phyloP scores from a whole-genome alignment of 2,329 filamentous ascomycete genomes.

The Leptodontidium sp. region DNA sequence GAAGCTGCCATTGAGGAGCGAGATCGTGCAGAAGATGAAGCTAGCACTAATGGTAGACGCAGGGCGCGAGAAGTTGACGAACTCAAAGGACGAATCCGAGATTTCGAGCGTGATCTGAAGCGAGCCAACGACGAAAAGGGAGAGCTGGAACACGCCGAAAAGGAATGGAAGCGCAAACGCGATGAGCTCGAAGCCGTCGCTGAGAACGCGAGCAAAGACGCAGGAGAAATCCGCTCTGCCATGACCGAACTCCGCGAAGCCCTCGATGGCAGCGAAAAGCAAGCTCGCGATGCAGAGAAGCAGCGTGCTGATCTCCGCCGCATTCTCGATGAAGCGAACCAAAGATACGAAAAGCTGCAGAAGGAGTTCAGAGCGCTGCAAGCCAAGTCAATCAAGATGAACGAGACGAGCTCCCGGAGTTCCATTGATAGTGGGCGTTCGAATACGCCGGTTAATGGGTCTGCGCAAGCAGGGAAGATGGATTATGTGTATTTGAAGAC shows the following conservation, averaged over 20 bases:
- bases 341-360: slow-evolving; percentile 80
- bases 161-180: slow-evolving; percentile 75
- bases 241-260: slow-evolving; percentile 81
- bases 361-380: slow-evolving; percentile 68
- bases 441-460: slow-evolving; percentile 38
- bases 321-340: slow-evolving; percentile 79
- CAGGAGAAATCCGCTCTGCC: slow-evolving; percentile 76
- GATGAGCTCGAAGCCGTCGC: slow-evolving; percentile 78
- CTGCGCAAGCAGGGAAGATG: slow-evolving; percentile 32
- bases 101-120: slow-evolving; percentile 81
- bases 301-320: slow-evolving; percentile 79
- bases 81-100: slow-evolving; percentile 77
- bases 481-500: slow-evolving; percentile 75
- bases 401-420: slow-evolving; percentile 44
- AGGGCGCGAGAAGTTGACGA: slow-evolving; percentile 88
- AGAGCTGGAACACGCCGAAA: slow-evolving; percentile 76
- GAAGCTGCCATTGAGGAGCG: slow-evolving; percentile 93
- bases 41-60: slow-evolving; percentile 77
- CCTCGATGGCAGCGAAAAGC: slow-evolving; percentile 86
- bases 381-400: slow-evolving; percentile 49
- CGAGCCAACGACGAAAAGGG: slow-evolving; percentile 77
- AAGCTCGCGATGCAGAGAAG: slow-evolving; percentile 83
- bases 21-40: slow-evolving; percentile 91
- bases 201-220: slow-evolving; percentile 74
- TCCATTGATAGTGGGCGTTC: slow-evolving; percentile 47